phyloP scores from a whole-genome alignment of 352 stramenopile species.

The Phytopythium cucurbitacearum region DNA sequence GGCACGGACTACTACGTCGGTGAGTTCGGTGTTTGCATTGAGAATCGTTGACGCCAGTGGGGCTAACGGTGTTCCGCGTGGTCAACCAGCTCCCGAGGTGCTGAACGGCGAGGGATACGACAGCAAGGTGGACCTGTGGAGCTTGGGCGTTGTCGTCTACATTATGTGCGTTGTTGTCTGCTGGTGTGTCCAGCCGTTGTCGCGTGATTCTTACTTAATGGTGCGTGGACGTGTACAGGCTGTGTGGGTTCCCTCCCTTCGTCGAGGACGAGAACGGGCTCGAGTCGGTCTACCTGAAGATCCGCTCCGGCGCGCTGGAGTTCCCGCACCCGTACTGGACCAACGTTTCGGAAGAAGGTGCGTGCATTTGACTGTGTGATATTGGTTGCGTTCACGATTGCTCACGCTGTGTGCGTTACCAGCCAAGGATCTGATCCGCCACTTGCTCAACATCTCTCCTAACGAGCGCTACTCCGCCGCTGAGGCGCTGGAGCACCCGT shows the following conservation, averaged over 20 bases:
- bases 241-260: slow-evolving; percentile 82
- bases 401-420: slow-evolving; percentile 3
- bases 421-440: slow-evolving; percentile 81
- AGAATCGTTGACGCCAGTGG: slow-evolving; percentile 3
- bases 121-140: slow-evolving; percentile 87
- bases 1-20: slow-evolving; percentile 87
- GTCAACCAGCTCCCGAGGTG: slow-evolving; percentile 61
- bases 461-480: slow-evolving; percentile 69
- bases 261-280: slow-evolving; percentile 77
- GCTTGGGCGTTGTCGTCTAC: slow-evolving; percentile 82
- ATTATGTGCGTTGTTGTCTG: slow-evolving; percentile 58
- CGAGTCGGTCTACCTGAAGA: slow-evolving; percentile 84
- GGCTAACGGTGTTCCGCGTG: neutral
- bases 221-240: slow-evolving; percentile 19
- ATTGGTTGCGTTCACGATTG: slow-evolving; percentile 1
- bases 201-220: neutral
- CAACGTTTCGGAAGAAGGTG: slow-evolving; percentile 79
- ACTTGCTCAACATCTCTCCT: slow-evolving; percentile 69
- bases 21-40: slow-evolving; percentile 13
- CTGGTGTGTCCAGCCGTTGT: neutral
- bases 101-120: slow-evolving; percentile 84
- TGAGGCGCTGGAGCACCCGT: slow-evolving; percentile 72
- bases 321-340: slow-evolving; percentile 84
- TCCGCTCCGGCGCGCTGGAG: slow-evolving; percentile 70
- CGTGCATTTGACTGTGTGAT: slow-evolving; percentile 4